phyloP scores from a whole-genome alignment of 805 yeast genomes.

The Ogataea pignaliae region DNA sequence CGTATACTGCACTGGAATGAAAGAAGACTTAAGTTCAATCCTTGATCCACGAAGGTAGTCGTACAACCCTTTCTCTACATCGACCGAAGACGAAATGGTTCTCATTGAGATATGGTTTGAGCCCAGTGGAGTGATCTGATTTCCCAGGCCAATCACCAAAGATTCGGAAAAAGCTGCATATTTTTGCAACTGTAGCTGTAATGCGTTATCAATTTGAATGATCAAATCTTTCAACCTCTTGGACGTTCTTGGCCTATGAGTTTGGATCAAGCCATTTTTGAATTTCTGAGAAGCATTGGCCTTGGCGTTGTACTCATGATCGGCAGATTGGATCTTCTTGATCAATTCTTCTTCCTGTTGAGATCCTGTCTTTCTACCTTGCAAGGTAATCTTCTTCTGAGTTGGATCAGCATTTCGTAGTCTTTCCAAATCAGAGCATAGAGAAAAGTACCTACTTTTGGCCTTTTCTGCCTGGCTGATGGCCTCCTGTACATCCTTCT shows the following conservation, averaged over 20 bases:
- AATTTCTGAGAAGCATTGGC: slow-evolving; percentile 68
- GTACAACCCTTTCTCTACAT: slow-evolving; percentile 79
- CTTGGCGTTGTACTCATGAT: slow-evolving; percentile 76
- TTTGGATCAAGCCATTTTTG: slow-evolving; percentile 66
- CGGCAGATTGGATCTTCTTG: slow-evolving; percentile 77
- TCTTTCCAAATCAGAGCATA: slow-evolving; percentile 84
- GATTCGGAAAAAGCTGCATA: slow-evolving; percentile 87
- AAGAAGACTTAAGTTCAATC: slow-evolving; percentile 32
- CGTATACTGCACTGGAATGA: slow-evolving; percentile 66
- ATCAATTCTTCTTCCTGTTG: slow-evolving; percentile 90
- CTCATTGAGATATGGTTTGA: slow-evolving; percentile 56
- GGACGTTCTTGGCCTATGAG: slow-evolving; percentile 74
- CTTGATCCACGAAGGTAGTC: slow-evolving; percentile 44
- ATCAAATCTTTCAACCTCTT: slow-evolving; percentile 70
- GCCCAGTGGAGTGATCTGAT: slow-evolving; percentile 70
- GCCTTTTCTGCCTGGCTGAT: slow-evolving; percentile 87
- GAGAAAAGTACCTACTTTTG: slow-evolving; percentile 64
- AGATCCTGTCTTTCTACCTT: slow-evolving; percentile 70
- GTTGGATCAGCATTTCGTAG: slow-evolving; percentile 73
- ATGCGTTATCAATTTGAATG: slow-evolving; percentile 84
- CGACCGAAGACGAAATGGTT: slow-evolving; percentile 67
- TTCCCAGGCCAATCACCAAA: slow-evolving; percentile 77
- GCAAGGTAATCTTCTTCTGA: slow-evolving; percentile 76
- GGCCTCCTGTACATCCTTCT: slow-evolving; percentile 80
- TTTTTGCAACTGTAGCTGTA: slow-evolving; percentile 82